Percentiles rank a stretch among this genome's conserved stretches.
phyloP scores from a whole-genome alignment of 1,139 yeast genomes.

The Debaryomyces udenii region DNA sequence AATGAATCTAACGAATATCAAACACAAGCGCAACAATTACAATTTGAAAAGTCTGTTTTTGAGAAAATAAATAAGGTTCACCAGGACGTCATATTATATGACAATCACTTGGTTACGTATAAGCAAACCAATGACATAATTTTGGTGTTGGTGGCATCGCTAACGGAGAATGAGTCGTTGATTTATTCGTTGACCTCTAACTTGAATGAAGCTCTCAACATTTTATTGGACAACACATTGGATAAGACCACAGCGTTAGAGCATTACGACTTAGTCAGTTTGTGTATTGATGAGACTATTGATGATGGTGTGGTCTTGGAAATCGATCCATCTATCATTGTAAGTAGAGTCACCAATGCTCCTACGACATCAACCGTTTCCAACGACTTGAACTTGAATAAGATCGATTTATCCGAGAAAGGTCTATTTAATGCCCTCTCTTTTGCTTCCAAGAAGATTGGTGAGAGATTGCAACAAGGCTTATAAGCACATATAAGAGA shows the following conservation, averaged over 20 bases:
- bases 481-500: constrained; percentile 29
- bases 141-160: constrained; percentile 67
- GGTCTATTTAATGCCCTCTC: constrained; percentile 88
- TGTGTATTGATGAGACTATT: constrained; percentile 88
- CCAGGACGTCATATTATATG: constrained; percentile 79
- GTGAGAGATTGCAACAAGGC: constrained; percentile 86
- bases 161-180: constrained; percentile 85
- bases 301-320: constrained; percentile 93
- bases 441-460: constrained; percentile 82
- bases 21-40: constrained; percentile 63
- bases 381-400: constrained; percentile 55
- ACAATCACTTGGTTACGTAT: constrained; percentile 76
- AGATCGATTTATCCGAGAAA: constrained; percentile 82
- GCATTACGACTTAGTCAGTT: constrained; percentile 80
- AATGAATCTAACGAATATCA: constrained; percentile 31
- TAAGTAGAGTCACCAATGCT: constrained; percentile 84
- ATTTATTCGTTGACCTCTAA: constrained; percentile 79
- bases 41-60: constrained; percentile 75
- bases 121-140: constrained; percentile 82
- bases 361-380: constrained; percentile 48
- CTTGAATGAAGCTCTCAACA: constrained; percentile 77
- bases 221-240: constrained; percentile 71
- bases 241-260: constrained; percentile 82
- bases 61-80: constrained; percentile 77
- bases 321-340: constrained; percentile 84